Evolutionary conservation across 257 asterid genomes (phyloP).

Genomic region (Solanum raphanifolium): DNA sequence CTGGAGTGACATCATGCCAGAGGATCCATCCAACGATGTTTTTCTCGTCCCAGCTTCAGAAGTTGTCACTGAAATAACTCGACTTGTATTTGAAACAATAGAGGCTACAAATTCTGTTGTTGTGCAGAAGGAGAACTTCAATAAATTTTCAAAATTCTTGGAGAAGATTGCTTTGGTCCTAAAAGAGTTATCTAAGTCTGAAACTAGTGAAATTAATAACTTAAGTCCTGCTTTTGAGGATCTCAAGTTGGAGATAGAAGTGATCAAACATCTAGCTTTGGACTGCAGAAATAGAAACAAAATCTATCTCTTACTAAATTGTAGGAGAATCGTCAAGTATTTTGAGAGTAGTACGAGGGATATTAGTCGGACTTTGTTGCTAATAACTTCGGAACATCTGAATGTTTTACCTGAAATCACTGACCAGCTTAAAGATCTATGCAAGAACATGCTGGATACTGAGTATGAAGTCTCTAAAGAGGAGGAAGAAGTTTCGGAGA

Average conservation of each 20-base stretch:
- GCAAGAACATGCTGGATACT: slow-evolving; percentile 24
- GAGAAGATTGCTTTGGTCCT: slow-evolving; percentile 15
- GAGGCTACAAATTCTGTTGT: slow-evolving; percentile 10
- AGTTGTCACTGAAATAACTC: slow-evolving; percentile 7
- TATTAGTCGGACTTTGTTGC: slow-evolving; percentile 11
- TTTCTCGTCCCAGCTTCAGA: neutral
- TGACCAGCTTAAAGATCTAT: slow-evolving; percentile 8
- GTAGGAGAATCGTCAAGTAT: slow-evolving; percentile 17
- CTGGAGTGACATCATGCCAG: slow-evolving; percentile 5
- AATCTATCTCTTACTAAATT: slow-evolving; percentile 32
- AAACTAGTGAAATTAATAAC: neutral
- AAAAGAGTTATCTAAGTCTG: slow-evolving; percentile 13
- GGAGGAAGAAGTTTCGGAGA: slow-evolving; percentile 25
- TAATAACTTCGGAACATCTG: neutral
- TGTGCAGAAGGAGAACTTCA: slow-evolving; percentile 26
- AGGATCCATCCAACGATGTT: neutral
- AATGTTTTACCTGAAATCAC: slow-evolving; percentile 6
- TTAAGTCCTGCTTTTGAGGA: slow-evolving; percentile 2
- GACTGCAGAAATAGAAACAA: slow-evolving; percentile 21
- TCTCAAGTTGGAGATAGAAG: slow-evolving; percentile 20
- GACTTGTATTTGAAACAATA: slow-evolving; percentile 11
- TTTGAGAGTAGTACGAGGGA: slow-evolving; percentile 15
- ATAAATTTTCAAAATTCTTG: slow-evolving; percentile 16
- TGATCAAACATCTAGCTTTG: slow-evolving; percentile 12
- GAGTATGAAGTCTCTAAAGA: slow-evolving; percentile 6